Evolutionary conservation across 176 grass and related monocot genomes (phyloP), one percentile per base, ranked within the genome.

Genomic region (Rhipidocladum racemiflorum): DNA sequence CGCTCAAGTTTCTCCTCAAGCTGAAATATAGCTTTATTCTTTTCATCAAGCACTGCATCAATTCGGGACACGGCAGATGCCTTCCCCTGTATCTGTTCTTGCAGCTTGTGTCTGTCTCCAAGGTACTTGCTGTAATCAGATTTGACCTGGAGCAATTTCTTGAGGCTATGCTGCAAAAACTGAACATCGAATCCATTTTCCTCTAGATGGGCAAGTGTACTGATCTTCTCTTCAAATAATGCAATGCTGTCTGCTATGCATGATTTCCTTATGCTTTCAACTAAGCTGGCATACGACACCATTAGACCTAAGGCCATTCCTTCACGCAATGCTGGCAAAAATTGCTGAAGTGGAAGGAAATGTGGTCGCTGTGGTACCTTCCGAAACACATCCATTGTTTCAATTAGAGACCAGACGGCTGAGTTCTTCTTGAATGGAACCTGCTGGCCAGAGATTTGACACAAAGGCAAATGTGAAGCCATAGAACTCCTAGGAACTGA

Each of bases 221-320:
- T 57, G 17, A 91, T 61, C 63, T 68, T 85, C 48, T 82, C 87
- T 17, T 90, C 38, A 12, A 94, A 79, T 64, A 30, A 45, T 20
- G 65, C 78, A 29, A 40, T 35, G 75, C 20, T 51, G n/a, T 91
- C 75, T 45, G 61, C 65, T 62, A 91, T 85, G 46, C 60, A 1
- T 23, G 88, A 75, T 40, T 68, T 59, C 20, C 29, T 63, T 32
- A 83, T 79, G 78, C 13, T 51, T 28, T 81, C 46, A 63, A 87
- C 87, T 57, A 91, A 49, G 42, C 75, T 83, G 16, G 74, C 57
- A 82, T 80, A 94, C 7, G 87, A 68, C 35, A 88, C 17, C 84
- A 85, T 94, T 45, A 94, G 6, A 68, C 92, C 92, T 83, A 94
- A 77, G 28, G 92, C 92, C 32, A 84, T 83, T 67, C 92, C 92